Percentiles rank a stretch among this genome's conserved stretches.
Conservation (phyloP, 2,329 filamentous ascomycete species). For the Berkeleyomyces basicola region DNA sequence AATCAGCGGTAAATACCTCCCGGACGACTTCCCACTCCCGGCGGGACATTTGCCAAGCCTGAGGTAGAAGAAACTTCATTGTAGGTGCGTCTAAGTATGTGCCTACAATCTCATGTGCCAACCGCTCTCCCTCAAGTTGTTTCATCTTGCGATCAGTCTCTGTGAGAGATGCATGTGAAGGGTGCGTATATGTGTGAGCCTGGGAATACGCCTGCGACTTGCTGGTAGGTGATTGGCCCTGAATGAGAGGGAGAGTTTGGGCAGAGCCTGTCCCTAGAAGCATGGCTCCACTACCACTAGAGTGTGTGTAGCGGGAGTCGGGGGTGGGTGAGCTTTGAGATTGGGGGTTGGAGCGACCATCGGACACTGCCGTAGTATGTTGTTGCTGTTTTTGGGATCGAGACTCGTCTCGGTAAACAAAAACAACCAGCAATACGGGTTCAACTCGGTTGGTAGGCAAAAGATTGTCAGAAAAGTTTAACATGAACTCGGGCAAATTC, state of each 20-base stretch:
- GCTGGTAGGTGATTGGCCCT: not conserved
- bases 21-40: slow-evolving; percentile 59
- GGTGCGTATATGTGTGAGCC: not conserved
- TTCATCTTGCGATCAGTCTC: slow-evolving; percentile 9
- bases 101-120: slow-evolving; percentile 48
- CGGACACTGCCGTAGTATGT: not conserved
- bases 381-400: not conserved
- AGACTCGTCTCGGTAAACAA: slow-evolving; percentile 57
- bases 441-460: slow-evolving; percentile 57
- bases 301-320: slow-evolving; percentile 13
- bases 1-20: slow-evolving; percentile 48
- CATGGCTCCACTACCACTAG: not conserved
- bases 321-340: slow-evolving; percentile 21
- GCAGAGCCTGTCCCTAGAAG: slow-evolving; percentile 18
- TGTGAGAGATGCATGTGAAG: not conserved
- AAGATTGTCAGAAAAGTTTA: slow-evolving; percentile 71
- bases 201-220: not conserved
- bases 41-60: slow-evolving; percentile 51
- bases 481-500: slow-evolving; percentile 68
- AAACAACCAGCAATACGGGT: slow-evolving; percentile 64
- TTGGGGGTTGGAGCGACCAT: not conserved
- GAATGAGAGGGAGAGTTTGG: slow-evolving; percentile 4
- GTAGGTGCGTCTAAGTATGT: slow-evolving; percentile 45
- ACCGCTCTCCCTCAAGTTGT: slow-evolving; percentile 30
- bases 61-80: slow-evolving; percentile 51